These are phyloP conservation scores for Alopecurus myosuroides DNA, from an alignment of 176 grass and related monocot genomes.

Conservation along the genomic window DNA sequence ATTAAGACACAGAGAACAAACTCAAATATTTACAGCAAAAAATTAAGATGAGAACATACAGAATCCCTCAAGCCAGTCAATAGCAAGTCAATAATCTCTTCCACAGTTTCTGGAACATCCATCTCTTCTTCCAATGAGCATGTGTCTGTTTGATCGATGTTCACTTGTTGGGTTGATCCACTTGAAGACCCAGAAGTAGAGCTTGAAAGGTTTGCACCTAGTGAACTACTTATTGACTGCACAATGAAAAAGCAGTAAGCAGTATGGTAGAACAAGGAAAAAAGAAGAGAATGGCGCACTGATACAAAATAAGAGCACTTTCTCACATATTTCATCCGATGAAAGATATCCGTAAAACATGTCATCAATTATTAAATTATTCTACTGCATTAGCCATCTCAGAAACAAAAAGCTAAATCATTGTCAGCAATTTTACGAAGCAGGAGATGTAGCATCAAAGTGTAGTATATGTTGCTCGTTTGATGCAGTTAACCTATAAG, in stretches of 20 bases:
- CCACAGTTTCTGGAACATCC: slow-evolving; percentile 90
- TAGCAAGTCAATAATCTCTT: slow-evolving; percentile 82
- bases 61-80: slow-evolving; percentile 92
- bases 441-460: background rate
- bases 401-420: background rate
- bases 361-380: background rate
- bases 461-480: background rate
- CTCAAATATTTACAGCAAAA: slow-evolving; percentile 12
- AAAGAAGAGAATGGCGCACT: background rate
- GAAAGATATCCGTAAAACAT: slow-evolving; percentile 26
- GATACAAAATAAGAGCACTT: slow-evolving; percentile 1
- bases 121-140: slow-evolving; percentile 67
- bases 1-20: background rate
- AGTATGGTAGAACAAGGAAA: slow-evolving; percentile 6
- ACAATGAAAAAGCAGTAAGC: slow-evolving; percentile 31
- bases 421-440: background rate
- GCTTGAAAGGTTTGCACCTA: slow-evolving; percentile 68
- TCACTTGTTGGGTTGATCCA: slow-evolving; percentile 30
- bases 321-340: background rate
- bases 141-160: slow-evolving; percentile 27
- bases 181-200: slow-evolving; percentile 38
- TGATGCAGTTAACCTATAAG: slow-evolving; percentile 3
- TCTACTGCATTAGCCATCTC: background rate
- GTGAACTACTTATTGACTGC: slow-evolving; percentile 66
- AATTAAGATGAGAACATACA: slow-evolving; percentile 49